Conservation (phyloP, 2,329 filamentous ascomycete species). For the Fusarium globosum region DNA sequence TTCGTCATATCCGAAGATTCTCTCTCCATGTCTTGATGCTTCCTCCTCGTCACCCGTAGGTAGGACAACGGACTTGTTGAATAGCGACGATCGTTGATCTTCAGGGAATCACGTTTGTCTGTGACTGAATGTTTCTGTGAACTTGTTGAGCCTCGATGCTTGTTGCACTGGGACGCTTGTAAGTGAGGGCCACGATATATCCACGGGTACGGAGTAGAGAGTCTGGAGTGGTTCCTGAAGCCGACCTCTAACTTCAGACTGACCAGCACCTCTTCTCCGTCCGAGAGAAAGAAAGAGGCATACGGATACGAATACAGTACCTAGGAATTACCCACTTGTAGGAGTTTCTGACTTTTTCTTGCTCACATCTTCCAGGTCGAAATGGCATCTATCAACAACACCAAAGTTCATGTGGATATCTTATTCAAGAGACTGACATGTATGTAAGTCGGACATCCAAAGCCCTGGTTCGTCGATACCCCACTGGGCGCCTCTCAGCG, state of each 20-base stretch:
- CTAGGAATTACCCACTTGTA: neutral
- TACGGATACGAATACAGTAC: neutral
- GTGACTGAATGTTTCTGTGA: constrained; percentile 18
- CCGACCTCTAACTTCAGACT: constrained; percentile 17
- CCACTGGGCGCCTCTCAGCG: constrained; percentile 46
- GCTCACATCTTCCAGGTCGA: neutral
- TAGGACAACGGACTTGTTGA: constrained; percentile 25
- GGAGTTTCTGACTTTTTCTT: neutral
- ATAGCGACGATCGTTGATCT: constrained; percentile 26
- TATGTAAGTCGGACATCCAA: constrained; percentile 29
- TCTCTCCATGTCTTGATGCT: constrained; percentile 6
- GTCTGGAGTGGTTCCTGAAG: constrained; percentile 18
- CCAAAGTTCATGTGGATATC: constrained; percentile 11
- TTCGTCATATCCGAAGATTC: constrained; percentile 19
- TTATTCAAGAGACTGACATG: constrained; percentile 32
- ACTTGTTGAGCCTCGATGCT: constrained; percentile 4
- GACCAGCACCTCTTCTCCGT: constrained; percentile 4
- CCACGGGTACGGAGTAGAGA: neutral
- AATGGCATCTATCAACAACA: constrained; percentile 1
- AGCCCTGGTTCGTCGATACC: constrained; percentile 27
- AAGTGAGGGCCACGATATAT: constrained; percentile 21
- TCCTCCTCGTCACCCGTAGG: constrained; percentile 17
- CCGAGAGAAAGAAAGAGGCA: constrained; percentile 12
- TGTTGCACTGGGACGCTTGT: neutral
- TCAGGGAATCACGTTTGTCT: constrained; percentile 32